A percentile compares a stretch with the other conserved stretches of the same genome.
These are phyloP conservation scores for Rostrohypoxylon terebratum DNA, from an alignment of 495 filamentous ascomycete species.

Conservation along the genomic window DNA sequence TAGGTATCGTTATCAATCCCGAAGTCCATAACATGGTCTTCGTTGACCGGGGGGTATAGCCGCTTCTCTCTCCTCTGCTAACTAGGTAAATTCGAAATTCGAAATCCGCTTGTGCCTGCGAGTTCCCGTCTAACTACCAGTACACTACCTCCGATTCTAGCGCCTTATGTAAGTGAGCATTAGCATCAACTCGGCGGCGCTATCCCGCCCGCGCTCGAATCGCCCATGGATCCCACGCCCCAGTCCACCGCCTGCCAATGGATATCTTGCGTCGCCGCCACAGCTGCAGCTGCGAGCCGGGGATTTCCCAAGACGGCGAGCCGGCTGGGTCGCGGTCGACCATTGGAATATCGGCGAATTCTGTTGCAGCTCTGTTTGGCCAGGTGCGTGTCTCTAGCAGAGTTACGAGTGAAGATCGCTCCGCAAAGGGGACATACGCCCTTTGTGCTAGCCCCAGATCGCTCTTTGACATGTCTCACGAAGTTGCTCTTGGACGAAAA, in stretches of 20 bases:
- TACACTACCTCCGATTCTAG: constrained; percentile 17
- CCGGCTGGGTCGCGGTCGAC: constrained; percentile 48
- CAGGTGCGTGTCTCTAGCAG: constrained; percentile 88
- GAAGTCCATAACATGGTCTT: constrained; percentile 34
- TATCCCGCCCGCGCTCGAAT: constrained; percentile 18
- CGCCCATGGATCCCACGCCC: constrained; percentile 37
- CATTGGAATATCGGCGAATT: constrained; percentile 50
- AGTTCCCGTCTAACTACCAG: constrained; percentile 19
- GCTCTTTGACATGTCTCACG: constrained; percentile 88
- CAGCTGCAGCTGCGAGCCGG: constrained; percentile 45
- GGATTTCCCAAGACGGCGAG: constrained; percentile 48
- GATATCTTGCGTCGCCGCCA: constrained; percentile 45
- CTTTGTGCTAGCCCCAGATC: constrained; percentile 86
- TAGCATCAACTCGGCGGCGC: constrained; percentile 33
- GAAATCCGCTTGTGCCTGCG: constrained; percentile 1
- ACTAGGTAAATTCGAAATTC: neutral
- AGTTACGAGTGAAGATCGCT: constrained; percentile 90
- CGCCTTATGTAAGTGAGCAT: constrained; percentile 13
- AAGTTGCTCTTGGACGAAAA: constrained; percentile 97
- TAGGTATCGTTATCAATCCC: constrained; percentile 27
- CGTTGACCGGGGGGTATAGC: constrained; percentile 10
- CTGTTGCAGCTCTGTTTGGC: constrained; percentile 51
- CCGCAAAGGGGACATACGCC: constrained; percentile 87
- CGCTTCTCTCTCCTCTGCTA: constrained; percentile 1
- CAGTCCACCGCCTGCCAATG: constrained; percentile 44